Percentiles rank a stretch among this genome's conserved stretches.
Evolutionary conservation across 352 stramenopile genomes (phyloP).

Genomic region (Globisporangium polare): DNA sequence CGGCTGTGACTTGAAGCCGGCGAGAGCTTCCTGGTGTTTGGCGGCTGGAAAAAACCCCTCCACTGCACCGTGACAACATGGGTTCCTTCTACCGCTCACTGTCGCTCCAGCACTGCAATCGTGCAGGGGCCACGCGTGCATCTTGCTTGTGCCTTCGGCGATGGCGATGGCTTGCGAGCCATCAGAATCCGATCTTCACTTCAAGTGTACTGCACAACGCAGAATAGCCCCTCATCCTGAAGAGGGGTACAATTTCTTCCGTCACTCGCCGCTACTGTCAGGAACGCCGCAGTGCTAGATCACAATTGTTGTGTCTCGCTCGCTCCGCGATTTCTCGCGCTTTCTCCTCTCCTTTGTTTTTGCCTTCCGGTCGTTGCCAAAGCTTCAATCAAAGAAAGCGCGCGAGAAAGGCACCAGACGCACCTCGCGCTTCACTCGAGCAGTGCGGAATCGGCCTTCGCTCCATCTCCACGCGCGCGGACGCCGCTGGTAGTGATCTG

Average conservation of each 20-base stretch:
- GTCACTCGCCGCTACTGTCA: background rate
- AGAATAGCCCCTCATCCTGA: background rate
- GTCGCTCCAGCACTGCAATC: background rate
- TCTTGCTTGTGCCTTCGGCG: too few species aligned
- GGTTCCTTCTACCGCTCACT: background rate
- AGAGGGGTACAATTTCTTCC: background rate
- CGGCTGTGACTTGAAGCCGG: too few species aligned
- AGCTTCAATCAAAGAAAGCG: constrained; percentile 10
- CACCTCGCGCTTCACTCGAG: background rate
- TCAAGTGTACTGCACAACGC: background rate
- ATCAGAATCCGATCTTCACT: background rate
- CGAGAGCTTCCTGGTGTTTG: too few species aligned
- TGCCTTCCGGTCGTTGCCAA: background rate
- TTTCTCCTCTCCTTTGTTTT: background rate
- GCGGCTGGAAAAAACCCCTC: too few species aligned
- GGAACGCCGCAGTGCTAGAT: background rate
- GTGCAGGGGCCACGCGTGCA: too few species aligned
- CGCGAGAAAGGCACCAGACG: background rate
- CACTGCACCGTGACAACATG: too few species aligned
- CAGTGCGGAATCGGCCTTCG: constrained; percentile 4
- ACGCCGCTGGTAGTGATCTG: too few species aligned
- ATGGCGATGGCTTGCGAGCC: background rate
- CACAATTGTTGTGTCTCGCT: background rate
- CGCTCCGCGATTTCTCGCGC: background rate
- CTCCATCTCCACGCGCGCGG: background rate